Evolutionary conservation across 73 alveolate species (phyloP).

Genomic region (Tetrahymena elliotti): DNA sequence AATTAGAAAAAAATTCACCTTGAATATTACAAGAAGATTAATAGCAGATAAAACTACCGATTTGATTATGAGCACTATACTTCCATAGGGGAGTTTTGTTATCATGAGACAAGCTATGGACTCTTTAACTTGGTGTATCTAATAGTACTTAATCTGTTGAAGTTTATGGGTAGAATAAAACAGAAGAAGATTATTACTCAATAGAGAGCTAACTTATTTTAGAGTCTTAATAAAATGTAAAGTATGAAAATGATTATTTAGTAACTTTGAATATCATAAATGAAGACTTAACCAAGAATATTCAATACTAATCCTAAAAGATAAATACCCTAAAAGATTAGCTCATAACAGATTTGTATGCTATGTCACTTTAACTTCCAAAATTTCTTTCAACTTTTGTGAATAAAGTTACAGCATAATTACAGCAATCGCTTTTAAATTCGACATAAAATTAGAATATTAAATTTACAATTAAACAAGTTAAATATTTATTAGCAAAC

Average conservation of each 20-base stretch:
- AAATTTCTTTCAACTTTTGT: not conserved
- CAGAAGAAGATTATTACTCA: not conserved
- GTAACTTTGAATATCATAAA: not conserved
- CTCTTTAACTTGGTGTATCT: not conserved
- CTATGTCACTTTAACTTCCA: not conserved
- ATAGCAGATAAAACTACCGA: not conserved
- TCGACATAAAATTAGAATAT: not conserved
- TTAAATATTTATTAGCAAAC: not conserved
- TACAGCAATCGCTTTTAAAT: not conserved
- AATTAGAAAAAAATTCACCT: not conserved
- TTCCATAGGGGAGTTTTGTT: not conserved
- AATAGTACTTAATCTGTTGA: not conserved
- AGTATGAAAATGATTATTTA: not conserved
- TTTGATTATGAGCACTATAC: not conserved
- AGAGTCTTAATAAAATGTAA: not conserved
- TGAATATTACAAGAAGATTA: not conserved
- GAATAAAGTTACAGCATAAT: not conserved
- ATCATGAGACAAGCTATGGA: not conserved
- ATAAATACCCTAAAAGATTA: not conserved
- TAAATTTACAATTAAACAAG: no score
- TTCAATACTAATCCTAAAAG: not conserved
- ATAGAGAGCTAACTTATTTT: not conserved
- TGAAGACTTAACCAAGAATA: not conserved
- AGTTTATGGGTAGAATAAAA: not conserved
- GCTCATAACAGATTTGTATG: not conserved